Evolutionary conservation across 306 rosid genomes (phyloP), one percentile per base, ranked within the genome.

Genomic region (Hippophae tibetana): DNA sequence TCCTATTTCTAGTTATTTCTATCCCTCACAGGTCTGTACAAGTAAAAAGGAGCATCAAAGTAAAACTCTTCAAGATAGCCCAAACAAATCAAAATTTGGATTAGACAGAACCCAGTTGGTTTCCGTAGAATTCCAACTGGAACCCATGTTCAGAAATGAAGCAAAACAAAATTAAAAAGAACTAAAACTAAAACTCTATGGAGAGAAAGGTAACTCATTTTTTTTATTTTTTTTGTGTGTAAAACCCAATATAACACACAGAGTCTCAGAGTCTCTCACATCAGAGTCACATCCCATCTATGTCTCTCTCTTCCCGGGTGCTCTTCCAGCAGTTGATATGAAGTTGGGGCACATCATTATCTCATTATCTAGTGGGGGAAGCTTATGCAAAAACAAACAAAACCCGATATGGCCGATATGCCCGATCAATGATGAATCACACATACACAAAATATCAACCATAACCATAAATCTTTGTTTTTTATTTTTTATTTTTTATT

Each of bases 351-450:
- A 66, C 87, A 87, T 87, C 73, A 90, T 87, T 85, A 69, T 81
- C 96, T 85, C 95, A 87, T 87, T 87, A 86, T 87, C 92, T 64
- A 68, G 82, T 84, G 81, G 94, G 85, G 85, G 73, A 77, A 75
- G 79, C 42, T 66, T 65, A 67, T 73, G 61, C 75, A 74, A 80
- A 82, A 82, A 85, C 81, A 80, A 77, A 77, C 86, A 84, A 82
- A 65, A 69, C 65, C 74, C 69, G 56, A 63, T 23, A 72, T 69
- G 58, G 61, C 67, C 66, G 63, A 55, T 26, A 41, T 48, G 40
- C 23, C 27, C 47, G 11, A 41, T 43, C 40, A 42, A 45, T 11
- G 55, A 45, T 64, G 11, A 57, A 14, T 53, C n/a, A 10, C 31
- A 58, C 10, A 10, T 13, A 58, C 10, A 49, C 8, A 23, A 1